Evolutionary conservation across 768 basidiomycete genomes (phyloP).

Genomic region (Phlegmacium glaucopus): DNA sequence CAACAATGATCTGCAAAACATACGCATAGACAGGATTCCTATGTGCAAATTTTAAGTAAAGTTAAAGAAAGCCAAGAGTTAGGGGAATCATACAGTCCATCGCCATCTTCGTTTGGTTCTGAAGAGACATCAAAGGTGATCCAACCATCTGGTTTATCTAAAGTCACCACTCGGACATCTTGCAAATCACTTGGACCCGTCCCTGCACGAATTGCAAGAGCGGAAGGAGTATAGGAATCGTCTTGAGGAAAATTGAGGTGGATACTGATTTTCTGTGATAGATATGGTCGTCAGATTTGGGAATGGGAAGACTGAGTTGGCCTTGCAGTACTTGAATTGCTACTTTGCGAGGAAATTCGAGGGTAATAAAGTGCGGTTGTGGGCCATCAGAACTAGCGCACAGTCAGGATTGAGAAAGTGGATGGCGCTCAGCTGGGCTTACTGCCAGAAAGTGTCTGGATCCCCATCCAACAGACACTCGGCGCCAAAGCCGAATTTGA

Average conservation of each 20-base stretch:
- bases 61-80: background rate
- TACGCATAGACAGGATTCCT: constrained; percentile 90
- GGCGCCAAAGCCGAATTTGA: constrained; percentile 94
- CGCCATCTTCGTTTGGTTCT: constrained; percentile 75
- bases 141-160: constrained; percentile 95
- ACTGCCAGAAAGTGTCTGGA: constrained; percentile 98
- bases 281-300: background rate
- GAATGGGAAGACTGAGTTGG: background rate
- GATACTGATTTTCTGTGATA: constrained; percentile 79
- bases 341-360: constrained; percentile 90
- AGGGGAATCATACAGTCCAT: constrained; percentile 61
- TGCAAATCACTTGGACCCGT: constrained; percentile 90
- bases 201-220: constrained; percentile 86
- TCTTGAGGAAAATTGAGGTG: constrained; percentile 79
- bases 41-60: constrained; percentile 2
- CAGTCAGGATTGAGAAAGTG: background rate
- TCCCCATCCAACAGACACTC: constrained; percentile 89
- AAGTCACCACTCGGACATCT: constrained; percentile 80
- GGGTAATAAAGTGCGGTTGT: constrained; percentile 93
- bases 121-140: constrained; percentile 81
- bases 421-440: constrained; percentile 28
- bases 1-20: constrained; percentile 84
- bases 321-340: constrained; percentile 68
- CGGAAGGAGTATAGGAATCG: constrained; percentile 96
- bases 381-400: constrained; percentile 80